Evolutionary conservation across 2,329 filamentous ascomycete genomes (phyloP).

Genomic region (Tolypocladium tundrense): DNA sequence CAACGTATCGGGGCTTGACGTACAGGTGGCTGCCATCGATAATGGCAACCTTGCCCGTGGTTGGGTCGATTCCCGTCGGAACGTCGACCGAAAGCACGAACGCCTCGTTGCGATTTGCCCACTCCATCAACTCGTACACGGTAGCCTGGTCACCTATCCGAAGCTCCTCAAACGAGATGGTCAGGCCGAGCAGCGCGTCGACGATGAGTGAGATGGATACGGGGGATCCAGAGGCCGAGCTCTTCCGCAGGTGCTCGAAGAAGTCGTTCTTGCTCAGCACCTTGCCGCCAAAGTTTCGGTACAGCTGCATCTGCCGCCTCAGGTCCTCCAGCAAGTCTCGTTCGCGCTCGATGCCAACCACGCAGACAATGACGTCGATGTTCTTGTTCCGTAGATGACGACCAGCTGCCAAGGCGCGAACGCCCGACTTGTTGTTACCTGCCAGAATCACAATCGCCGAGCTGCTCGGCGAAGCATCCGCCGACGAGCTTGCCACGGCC

Average conservation of each 20-base stretch:
- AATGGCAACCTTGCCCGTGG: constrained; percentile 54
- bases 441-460: constrained; percentile 64
- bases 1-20: constrained; percentile 71
- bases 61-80: constrained; percentile 78
- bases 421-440: constrained; percentile 87
- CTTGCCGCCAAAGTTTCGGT: constrained; percentile 71
- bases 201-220: constrained; percentile 67
- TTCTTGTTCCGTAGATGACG: constrained; percentile 80
- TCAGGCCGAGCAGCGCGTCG: constrained; percentile 79
- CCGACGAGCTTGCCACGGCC: constrained; percentile 25
- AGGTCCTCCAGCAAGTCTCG: constrained; percentile 72
- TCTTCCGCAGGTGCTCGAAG: constrained; percentile 47
- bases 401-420: constrained; percentile 73
- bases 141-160: constrained; percentile 72
- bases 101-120: constrained; percentile 81
- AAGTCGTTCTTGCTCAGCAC: constrained; percentile 53
- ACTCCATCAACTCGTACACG: constrained; percentile 83
- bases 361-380: constrained; percentile 68
- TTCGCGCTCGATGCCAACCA: constrained; percentile 77
- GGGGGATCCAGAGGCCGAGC: constrained; percentile 28
- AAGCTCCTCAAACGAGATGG: constrained; percentile 81
- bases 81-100: constrained; percentile 82
- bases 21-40: constrained; percentile 71
- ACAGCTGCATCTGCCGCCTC: constrained; percentile 71
- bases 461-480: constrained; percentile 17